A percentile compares a stretch with the other conserved stretches of the same genome.
Conservation (phyloP, 2,329 filamentous ascomycete genomes). For the Talaromyces sp. region DNA sequence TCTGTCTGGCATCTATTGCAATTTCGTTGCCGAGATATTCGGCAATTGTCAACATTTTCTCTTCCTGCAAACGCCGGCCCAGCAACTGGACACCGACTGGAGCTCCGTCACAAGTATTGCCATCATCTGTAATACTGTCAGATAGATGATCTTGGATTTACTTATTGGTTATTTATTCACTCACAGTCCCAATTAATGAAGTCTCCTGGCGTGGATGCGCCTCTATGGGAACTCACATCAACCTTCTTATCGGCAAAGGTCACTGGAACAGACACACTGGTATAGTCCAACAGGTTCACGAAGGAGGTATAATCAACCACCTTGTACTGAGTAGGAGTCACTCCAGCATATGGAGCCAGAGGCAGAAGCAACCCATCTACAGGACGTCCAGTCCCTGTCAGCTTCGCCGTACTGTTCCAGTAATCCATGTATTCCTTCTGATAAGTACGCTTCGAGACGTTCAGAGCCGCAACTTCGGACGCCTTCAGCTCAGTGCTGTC, state of each 20-base stretch:
- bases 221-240: conserved; percentile 46
- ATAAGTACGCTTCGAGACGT: conserved; percentile 57
- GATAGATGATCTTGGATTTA: neutral
- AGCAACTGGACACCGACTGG: conserved; percentile 54
- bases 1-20: neutral
- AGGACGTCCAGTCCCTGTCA: conserved; percentile 54
- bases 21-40: conserved; percentile 41
- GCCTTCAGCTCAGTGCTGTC: conserved; percentile 43
- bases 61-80: conserved; percentile 54
- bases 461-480: conserved; percentile 50
- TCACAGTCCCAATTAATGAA: conserved; percentile 54
- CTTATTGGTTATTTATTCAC: conserved; percentile 23
- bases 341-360: conserved; percentile 46
- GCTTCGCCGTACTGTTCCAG: conserved; percentile 59
- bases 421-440: conserved; percentile 65
- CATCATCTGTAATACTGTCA: conserved; percentile 44
- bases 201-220: conserved; percentile 44
- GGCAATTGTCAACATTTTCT: conserved; percentile 52
- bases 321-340: conserved; percentile 47
- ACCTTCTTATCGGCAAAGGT: conserved; percentile 56
- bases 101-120: conserved; percentile 52
- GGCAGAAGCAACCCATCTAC: conserved; percentile 57
- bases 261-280: conserved; percentile 57
- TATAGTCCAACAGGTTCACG: conserved; percentile 62
- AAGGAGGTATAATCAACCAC: conserved; percentile 50